Conservation (phyloP, 495 filamentous ascomycete genomes). For the Penicillium bialowiezense region DNA sequence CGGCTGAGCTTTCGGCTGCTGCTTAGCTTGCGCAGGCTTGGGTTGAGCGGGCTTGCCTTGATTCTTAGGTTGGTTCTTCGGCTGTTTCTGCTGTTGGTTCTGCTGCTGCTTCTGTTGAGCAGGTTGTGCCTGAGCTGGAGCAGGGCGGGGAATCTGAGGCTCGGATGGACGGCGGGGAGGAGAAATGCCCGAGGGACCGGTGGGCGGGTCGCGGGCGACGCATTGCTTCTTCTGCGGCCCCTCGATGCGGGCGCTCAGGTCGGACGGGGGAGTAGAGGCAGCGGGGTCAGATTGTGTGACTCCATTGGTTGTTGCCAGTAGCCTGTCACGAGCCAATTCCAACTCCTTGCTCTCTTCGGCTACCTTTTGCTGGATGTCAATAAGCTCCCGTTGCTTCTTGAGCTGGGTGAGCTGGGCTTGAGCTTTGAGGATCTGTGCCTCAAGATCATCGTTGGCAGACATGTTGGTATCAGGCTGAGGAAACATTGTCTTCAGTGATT, state of each 20-base stretch:
- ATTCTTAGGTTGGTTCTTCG: no score
- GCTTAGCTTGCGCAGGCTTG: not conserved
- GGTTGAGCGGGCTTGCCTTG: not conserved
- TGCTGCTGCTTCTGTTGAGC: no score
- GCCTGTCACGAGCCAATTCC: not conserved
- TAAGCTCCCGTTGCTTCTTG: conserved; percentile 7
- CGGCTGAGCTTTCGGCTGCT: not conserved
- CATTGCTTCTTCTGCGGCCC: not conserved
- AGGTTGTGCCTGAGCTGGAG: no score
- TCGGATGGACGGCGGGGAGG: not conserved
- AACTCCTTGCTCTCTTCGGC: conserved; percentile 2
- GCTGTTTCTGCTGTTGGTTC: no score
- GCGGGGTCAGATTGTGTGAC: not conserved
- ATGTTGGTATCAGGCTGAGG: not conserved
- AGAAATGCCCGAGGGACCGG: not conserved
- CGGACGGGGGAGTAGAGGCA: not conserved
- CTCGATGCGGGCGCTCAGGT: not conserved
- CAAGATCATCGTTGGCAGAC: not conserved
- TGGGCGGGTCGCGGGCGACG: not conserved
- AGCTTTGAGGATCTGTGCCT: conserved; percentile 1
- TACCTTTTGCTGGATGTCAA: conserved; percentile 10
- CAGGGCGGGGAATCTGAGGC: not conserved
- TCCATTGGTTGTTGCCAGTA: not conserved
- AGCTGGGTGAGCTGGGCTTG: conserved; percentile 3
- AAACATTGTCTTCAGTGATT: not conserved